Base-by-base conservation (phyloP, 176 grass and related monocot genomes). In the Otatea glauca region DNA sequence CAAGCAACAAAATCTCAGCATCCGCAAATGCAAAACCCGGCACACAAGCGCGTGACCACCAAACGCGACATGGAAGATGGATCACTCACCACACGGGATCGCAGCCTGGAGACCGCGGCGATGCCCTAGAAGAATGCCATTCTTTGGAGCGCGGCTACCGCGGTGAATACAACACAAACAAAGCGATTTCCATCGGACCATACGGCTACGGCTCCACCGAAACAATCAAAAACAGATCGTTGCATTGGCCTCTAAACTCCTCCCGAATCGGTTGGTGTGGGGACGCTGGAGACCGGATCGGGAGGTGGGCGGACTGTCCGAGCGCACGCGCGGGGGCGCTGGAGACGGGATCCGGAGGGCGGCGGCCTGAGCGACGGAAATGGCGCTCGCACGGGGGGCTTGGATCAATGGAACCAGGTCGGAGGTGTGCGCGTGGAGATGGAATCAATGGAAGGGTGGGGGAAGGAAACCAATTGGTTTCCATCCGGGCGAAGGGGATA, bases 71-170 rank as follows among this genome's bases (percentile, higher is more conserved):
- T 41, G 54, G 27, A 21, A 48, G 37, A 16, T 21, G 77, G 72
- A 21, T 49, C 43, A 90, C 92, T 88, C 82, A 94, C 92, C 84
- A 90, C 44, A 55, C 92, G 87, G 74, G 92, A 92, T 86, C 89
- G 92, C 81, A 92, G 72, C 62, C 80, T 94, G 24, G 90, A 92
- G 59, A 92, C 72, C 24, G 92, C 83, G 44, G 81, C n/a, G 54
- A 94, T 70, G 75, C 87, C 85, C 27, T 90, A 87, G 78, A 94
- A 92, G 81, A 94, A 94, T 72, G 87, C 92, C 92, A 94, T 94
- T 94, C 75, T 63, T 64, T 48, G 86, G 75, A 79, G 14, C 84
- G 75, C 32, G 17, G 68, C 89, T 90, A 91, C 75, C 49, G 41
- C 49, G 70, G 27, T 87, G 89, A n/a, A 14, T 13, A 63, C 35